phyloP scores from a whole-genome alignment of 495 filamentous ascomycete genomes.

The Entonaema liquescens region DNA sequence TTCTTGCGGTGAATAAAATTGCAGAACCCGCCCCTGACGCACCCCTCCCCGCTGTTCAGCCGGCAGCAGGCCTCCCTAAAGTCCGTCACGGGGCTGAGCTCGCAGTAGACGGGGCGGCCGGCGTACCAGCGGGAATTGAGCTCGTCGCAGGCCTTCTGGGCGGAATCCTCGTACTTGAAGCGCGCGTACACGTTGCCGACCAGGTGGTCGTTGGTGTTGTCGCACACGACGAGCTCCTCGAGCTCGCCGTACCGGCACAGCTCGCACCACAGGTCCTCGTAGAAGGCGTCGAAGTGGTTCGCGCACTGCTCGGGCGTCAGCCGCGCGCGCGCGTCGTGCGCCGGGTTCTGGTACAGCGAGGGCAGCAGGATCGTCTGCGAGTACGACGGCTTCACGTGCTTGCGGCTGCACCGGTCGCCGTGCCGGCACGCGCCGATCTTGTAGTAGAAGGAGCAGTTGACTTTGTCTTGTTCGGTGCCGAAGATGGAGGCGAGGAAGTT shows the following conservation, averaged over 20 bases:
- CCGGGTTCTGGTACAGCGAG: conserved; percentile 98
- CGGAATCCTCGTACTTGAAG: conserved; percentile 99
- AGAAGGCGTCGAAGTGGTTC: conserved; percentile 99
- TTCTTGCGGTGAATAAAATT: conserved; percentile 99
- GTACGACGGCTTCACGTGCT: conserved; percentile 99
- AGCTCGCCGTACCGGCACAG: conserved; percentile 94
- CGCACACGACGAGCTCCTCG: conserved; percentile 89
- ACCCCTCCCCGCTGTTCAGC: conserved; percentile 92
- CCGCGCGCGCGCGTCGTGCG: conserved; percentile 95
- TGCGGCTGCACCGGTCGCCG: conserved; percentile 96
- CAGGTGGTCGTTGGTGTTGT: conserved; percentile 97
- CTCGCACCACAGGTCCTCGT: conserved; percentile 99
- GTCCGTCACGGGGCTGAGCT: conserved; percentile 94
- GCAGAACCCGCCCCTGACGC: conserved; percentile 95
- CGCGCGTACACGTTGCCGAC: conserved; percentile 99
- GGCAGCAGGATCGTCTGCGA: conserved; percentile 96
- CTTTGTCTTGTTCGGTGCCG: conserved; percentile 99
- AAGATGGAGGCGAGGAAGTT: conserved; percentile 99
- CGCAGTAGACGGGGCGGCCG: conserved; percentile 96
- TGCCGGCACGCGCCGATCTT: conserved; percentile 98
- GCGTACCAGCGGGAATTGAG: conserved; percentile 98
- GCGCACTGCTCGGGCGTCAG: conserved; percentile 95
- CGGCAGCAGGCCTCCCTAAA: conserved; percentile 98
- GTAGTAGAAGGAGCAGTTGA: conserved; percentile 68
- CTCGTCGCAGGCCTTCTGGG: conserved; percentile 90